Evolutionary conservation across 345 rosid species (phyloP).

Genomic region (Salix purpurea): DNA sequence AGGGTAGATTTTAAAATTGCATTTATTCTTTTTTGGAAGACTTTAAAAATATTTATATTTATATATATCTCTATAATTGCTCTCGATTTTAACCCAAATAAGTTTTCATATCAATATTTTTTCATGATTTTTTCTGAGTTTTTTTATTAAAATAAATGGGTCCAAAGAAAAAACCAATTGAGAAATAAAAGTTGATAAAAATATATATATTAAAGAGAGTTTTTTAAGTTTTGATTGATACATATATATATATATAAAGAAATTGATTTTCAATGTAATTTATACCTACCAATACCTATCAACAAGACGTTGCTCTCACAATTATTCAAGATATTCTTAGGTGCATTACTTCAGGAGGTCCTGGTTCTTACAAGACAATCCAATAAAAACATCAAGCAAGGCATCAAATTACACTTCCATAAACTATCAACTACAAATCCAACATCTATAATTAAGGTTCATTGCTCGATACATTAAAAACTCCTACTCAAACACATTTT

Average conservation of each 20-base stretch:
- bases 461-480: conserved; percentile 35
- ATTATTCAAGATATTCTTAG: background rate
- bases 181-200: background rate
- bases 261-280: background rate
- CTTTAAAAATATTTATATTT: too few relatives aligned
- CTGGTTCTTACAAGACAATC: conserved; percentile 12
- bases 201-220: background rate
- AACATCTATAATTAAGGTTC: conserved; percentile 20
- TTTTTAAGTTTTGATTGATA: too few relatives aligned
- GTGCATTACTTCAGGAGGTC: conserved; percentile 11
- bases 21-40: too few relatives aligned
- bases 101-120: background rate
- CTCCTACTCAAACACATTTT: background rate
- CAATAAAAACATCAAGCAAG: conserved; percentile 2
- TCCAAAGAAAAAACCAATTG: background rate
- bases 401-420: conserved; percentile 6
- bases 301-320: conserved; percentile 9
- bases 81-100: background rate
- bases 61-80: too few relatives aligned
- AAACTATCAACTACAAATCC: background rate
- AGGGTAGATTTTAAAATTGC: background rate
- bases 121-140: background rate
- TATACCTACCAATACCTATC: background rate
- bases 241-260: background rate
- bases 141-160: too few relatives aligned